Evolutionary conservation across 176 grass and related monocot species (phyloP).

Genomic region (Aegilops speltoides): DNA sequence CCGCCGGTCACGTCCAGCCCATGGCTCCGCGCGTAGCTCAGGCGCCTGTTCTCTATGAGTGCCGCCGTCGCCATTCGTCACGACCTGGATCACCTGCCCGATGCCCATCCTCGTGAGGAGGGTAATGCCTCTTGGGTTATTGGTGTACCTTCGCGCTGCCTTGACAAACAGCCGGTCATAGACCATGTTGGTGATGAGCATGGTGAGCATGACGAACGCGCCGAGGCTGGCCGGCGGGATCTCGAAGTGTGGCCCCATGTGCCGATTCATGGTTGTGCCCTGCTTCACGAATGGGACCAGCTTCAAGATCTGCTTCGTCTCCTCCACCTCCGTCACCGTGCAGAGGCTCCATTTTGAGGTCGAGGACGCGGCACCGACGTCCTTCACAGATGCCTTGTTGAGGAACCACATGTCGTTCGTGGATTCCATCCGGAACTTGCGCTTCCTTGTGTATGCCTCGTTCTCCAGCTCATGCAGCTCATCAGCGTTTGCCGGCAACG

Average conservation of each 20-base stretch:
- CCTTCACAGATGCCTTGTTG: slow-evolving; percentile 50
- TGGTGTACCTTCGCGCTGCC: slow-evolving; percentile 36
- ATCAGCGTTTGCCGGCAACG: slow-evolving; percentile 20
- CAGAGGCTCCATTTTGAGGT: slow-evolving; percentile 29
- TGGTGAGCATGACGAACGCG: slow-evolving; percentile 38
- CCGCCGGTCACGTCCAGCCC: neutral
- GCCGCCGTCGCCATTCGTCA: slow-evolving; percentile 38
- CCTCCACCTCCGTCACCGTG: slow-evolving; percentile 55
- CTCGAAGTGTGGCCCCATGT: slow-evolving; percentile 44
- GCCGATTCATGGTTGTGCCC: slow-evolving; percentile 46
- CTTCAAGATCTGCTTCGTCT: slow-evolving; percentile 44
- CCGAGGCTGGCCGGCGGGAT: slow-evolving; percentile 49
- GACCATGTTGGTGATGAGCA: slow-evolving; percentile 32
- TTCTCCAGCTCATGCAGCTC: slow-evolving; percentile 45
- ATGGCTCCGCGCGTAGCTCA: slow-evolving; percentile 28
- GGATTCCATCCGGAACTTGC: slow-evolving; percentile 27
- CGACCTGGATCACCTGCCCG: slow-evolving; percentile 22
- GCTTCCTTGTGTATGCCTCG: slow-evolving; percentile 29
- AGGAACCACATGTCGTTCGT: slow-evolving; percentile 43
- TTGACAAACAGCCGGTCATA: slow-evolving; percentile 45
- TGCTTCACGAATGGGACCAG: slow-evolving; percentile 61
- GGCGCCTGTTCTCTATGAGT: slow-evolving; percentile 31
- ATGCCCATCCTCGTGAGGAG: slow-evolving; percentile 48
- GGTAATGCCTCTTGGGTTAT: slow-evolving; percentile 46
- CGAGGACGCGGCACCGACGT: neutral